Evolutionary conservation across 768 basidiomycete species (phyloP).

Genomic region (Nevesoporus exiguus): DNA sequence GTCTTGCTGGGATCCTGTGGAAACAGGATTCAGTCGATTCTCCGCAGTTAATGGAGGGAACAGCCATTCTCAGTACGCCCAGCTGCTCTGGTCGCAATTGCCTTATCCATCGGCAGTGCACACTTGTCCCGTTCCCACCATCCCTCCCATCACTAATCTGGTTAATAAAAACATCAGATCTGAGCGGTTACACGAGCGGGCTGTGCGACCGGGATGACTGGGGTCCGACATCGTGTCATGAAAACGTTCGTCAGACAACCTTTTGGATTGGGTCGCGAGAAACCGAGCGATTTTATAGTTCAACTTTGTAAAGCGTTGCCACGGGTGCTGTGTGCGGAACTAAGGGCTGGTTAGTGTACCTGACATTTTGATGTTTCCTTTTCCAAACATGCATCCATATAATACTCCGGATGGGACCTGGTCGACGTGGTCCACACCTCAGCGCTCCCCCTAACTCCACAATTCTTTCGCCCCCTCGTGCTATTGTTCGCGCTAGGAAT

Average conservation of each 20-base stretch:
- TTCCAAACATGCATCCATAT: constrained; percentile 10
- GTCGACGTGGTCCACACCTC: not conserved
- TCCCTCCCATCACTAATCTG: too few relatives aligned
- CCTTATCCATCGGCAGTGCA: too few relatives aligned
- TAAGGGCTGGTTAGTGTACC: constrained; percentile 9
- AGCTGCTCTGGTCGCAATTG: too few relatives aligned
- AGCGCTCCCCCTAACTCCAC: constrained; percentile 4
- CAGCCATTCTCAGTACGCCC: not conserved
- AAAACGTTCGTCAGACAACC: constrained; percentile 7
- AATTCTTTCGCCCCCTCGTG: not conserved
- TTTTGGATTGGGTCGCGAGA: constrained; percentile 14
- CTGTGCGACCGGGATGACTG: not conserved
- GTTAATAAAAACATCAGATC: not conserved
- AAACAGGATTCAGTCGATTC: not conserved
- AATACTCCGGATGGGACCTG: not conserved
- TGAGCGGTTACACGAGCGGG: not conserved
- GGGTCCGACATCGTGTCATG: not conserved
- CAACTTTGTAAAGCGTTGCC: constrained; percentile 4
- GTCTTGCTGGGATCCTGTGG: not conserved
- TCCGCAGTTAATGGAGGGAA: not conserved
- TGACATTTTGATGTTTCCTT: constrained; percentile 15
- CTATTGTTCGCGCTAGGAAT: constrained; percentile 2
- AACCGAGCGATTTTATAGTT: not conserved
- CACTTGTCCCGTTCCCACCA: too few relatives aligned
- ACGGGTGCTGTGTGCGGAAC: constrained; percentile 16